phyloP scores from a whole-genome alignment of 2,329 filamentous ascomycete species.

The Raffaelea deltoideospora region DNA sequence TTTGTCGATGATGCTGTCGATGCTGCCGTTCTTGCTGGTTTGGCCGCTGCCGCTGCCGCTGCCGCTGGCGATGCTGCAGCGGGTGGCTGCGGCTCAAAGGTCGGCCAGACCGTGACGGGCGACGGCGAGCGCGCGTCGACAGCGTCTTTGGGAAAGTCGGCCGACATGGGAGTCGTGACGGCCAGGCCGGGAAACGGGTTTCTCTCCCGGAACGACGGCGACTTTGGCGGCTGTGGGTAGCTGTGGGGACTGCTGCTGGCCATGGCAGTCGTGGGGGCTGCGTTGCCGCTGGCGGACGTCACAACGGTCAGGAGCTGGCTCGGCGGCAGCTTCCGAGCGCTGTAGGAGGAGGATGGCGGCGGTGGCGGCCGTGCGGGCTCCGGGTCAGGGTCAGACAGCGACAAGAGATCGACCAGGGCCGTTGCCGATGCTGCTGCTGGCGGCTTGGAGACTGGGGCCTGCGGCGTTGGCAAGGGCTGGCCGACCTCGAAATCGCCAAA shows the following conservation, averaged over 20 bases:
- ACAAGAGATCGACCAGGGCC: constrained; percentile 8
- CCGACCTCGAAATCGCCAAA: constrained; percentile 16
- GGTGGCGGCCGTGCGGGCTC: neutral
- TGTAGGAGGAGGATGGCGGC: constrained; percentile 1
- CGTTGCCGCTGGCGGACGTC: constrained; percentile 16
- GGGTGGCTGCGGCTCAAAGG: constrained; percentile 15
- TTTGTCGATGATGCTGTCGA: too few relatives aligned
- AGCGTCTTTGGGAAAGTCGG: constrained; percentile 17
- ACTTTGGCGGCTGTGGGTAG: constrained; percentile 33
- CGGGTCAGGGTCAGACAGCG: constrained; percentile 7
- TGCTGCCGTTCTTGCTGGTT: constrained; percentile 9
- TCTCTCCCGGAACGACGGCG: constrained; percentile 35
- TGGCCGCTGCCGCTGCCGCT: constrained; percentile 4
- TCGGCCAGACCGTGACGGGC: constrained; percentile 31
- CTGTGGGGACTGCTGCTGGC: neutral
- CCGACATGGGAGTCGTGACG: constrained; percentile 25
- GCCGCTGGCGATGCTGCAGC: too few relatives aligned
- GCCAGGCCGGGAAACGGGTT: constrained; percentile 36
- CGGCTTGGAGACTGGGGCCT: constrained; percentile 1
- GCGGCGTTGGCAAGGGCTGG: constrained; percentile 1
- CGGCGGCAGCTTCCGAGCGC: constrained; percentile 11
- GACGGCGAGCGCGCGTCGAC: constrained; percentile 19
- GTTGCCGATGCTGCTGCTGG: neutral
- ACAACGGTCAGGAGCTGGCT: constrained; percentile 17
- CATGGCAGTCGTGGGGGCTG: constrained; percentile 14